Percentiles rank a stretch among this genome's conserved stretches.
Conservation (phyloP, 352 stramenopile species). For the Globisporangium lucens region DNA sequence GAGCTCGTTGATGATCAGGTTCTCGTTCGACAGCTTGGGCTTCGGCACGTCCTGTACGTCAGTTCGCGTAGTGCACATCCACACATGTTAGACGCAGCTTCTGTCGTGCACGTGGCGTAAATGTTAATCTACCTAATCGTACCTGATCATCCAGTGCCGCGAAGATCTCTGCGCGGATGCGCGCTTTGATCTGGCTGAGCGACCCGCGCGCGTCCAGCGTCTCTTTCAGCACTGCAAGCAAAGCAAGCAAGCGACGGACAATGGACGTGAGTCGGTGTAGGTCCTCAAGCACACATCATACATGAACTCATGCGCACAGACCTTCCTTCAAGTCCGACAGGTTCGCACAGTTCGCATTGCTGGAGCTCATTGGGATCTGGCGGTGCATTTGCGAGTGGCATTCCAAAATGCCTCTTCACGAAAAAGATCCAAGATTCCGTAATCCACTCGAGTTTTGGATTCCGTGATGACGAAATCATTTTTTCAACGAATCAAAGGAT, state of each 20-base stretch:
- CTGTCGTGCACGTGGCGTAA: neutral
- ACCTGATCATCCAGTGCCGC: conserved; percentile 80
- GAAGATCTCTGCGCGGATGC: conserved; percentile 85
- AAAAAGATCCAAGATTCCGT: neutral
- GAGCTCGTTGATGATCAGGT: conserved; percentile 93
- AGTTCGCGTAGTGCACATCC: neutral
- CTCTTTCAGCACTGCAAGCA: conserved; percentile 68
- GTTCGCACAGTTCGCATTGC: conserved; percentile 22
- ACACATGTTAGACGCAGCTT: neutral
- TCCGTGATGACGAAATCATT: neutral
- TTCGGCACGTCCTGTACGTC: conserved; percentile 39
- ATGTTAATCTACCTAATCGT: neutral
- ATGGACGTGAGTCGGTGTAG: neutral
- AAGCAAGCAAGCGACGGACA: conserved; percentile 2
- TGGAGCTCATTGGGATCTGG: conserved; percentile 5
- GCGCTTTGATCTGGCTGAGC: conserved; percentile 80
- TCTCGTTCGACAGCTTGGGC: conserved; percentile 88
- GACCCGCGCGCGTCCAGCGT: conserved; percentile 72
- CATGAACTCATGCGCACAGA: conserved; percentile 6
- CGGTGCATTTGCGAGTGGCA: no score
- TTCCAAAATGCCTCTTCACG: no score
- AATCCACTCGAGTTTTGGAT: neutral
- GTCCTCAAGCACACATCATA: neutral
- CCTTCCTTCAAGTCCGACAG: conserved; percentile 66
- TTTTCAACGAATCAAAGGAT: neutral